Percentiles rank a stretch among this genome's conserved stretches.
phyloP scores from a whole-genome alignment of 2,329 filamentous ascomycete genomes.

The Sporothrix variecibatus region DNA sequence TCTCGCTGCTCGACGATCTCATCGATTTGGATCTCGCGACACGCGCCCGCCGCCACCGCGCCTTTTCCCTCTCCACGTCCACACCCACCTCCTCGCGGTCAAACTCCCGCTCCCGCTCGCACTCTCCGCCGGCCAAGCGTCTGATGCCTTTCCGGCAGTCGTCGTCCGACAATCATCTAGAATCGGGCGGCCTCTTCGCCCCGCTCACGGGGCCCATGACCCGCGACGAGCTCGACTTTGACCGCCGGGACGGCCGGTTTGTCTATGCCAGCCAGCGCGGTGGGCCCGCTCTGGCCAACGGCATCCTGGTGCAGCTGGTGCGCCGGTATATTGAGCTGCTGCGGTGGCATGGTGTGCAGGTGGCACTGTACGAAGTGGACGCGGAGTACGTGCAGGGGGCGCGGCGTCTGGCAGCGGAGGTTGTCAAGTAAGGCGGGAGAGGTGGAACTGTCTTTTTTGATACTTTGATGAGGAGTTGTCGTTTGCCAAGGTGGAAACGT shows the following conservation, averaged over 20 bases:
- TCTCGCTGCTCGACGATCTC: neutral
- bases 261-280: neutral
- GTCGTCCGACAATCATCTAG: neutral
- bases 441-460: neutral
- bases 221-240: neutral
- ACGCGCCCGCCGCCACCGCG: neutral
- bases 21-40: neutral
- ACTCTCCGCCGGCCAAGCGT: neutral
- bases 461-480: too few relatives aligned
- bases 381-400: neutral
- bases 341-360: constrained; percentile 23
- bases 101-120: neutral
- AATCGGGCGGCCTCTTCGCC: neutral
- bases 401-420: neutral
- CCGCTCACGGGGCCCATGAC: neutral
- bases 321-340: constrained; percentile 24
- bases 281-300: constrained; percentile 16
- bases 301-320: constrained; percentile 21
- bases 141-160: neutral
- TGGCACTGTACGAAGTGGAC: constrained; percentile 16
- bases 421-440: neutral
- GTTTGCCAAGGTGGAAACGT: too few relatives aligned
- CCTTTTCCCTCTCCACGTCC: neutral
- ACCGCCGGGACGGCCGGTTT: constrained; percentile 18
- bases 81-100: neutral